These are phyloP conservation scores for Ophiorrhiza pumila DNA, from an alignment of 257 asterid species.

Conservation along the genomic window DNA sequence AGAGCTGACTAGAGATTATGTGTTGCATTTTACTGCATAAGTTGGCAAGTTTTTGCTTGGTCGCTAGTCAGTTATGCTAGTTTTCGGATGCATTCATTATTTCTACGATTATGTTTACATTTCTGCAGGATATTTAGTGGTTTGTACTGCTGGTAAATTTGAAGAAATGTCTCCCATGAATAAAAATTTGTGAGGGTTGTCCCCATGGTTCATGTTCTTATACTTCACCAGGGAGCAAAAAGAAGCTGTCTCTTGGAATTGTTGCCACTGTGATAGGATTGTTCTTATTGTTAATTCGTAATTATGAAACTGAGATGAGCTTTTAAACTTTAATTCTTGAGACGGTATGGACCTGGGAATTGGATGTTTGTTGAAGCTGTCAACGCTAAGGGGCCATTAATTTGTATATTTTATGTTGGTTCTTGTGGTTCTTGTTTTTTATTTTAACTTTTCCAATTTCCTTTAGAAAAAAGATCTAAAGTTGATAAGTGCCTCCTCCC, in stretches of 20 bases:
- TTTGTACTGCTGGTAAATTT: slow-evolving; percentile 19
- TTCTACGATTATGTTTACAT: not conserved
- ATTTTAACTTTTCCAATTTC: not conserved
- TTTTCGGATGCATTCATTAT: not conserved
- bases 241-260: too few species aligned
- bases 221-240: too few species aligned
- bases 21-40: not conserved
- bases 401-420: not conserved
- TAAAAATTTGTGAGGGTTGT: slow-evolving; percentile 5
- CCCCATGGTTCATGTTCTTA: too few species aligned
- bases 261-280: too few species aligned
- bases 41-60: slow-evolving; percentile 5
- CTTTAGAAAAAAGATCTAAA: not conserved
- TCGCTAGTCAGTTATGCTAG: slow-evolving; percentile 6
- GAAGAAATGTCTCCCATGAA: slow-evolving; percentile 15
- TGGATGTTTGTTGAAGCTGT: not conserved
- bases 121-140: slow-evolving; percentile 2
- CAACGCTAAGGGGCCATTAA: not conserved
- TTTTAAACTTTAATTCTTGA: not conserved
- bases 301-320: not conserved
- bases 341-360: not conserved
- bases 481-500: not conserved
- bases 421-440: too few species aligned
- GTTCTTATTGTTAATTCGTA: not conserved
- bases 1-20: slow-evolving; percentile 19